Conservation (phyloP, 2,329 filamentous ascomycete species). For the Ceratocystis lukuohia region DNA sequence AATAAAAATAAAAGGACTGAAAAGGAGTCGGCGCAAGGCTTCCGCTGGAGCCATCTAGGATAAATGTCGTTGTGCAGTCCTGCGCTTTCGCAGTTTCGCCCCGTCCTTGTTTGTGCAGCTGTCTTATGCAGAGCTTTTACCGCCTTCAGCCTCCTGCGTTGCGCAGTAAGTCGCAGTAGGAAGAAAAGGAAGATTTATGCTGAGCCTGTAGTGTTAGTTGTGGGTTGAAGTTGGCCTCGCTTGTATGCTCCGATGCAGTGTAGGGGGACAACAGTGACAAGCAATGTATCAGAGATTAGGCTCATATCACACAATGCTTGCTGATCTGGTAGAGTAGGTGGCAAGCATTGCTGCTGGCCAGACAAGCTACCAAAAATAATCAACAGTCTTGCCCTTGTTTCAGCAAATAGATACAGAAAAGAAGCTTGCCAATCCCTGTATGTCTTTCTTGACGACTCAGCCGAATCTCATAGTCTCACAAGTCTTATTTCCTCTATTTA, state of each 20-base stretch:
- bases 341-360: neutral
- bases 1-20: neutral
- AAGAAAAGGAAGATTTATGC: slow-evolving; percentile 3
- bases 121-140: slow-evolving; percentile 9
- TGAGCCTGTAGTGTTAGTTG: neutral
- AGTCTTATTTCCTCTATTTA: slow-evolving; percentile 4
- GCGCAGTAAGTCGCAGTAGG: neutral
- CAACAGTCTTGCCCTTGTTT: neutral
- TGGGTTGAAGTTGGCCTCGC: neutral
- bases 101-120: neutral
- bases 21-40: neutral
- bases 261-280: neutral
- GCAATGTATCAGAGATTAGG: neutral
- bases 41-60: neutral
- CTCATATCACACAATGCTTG: neutral
- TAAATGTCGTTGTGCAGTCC: neutral
- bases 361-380: neutral
- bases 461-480: neutral
- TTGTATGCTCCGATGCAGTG: neutral
- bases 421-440: too few species aligned
- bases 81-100: too few species aligned
- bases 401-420: too few species aligned
- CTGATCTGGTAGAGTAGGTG: neutral
- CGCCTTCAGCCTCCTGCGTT: slow-evolving; percentile 4
- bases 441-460: neutral